Base-by-base conservation (phyloP, 176 grass and related monocot genomes). In the Olyra latifolia region DNA sequence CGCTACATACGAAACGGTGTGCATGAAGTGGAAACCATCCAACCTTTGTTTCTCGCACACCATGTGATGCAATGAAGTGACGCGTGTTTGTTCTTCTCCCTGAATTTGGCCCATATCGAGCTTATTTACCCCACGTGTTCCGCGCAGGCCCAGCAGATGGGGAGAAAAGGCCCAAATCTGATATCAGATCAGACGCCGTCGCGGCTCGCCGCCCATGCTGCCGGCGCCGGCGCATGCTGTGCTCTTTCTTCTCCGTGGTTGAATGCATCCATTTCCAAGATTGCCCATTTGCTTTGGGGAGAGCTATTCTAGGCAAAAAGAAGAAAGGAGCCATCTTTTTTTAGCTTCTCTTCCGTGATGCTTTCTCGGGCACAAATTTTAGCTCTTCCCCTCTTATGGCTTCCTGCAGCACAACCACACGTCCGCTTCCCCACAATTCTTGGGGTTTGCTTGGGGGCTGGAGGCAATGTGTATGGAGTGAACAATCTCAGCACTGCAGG, bases 351-450 rank as follows among this genome's bases (percentile, higher is more conserved):
- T 52, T 53, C 14, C 40, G 4, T 38, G 52, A 24, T 24, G 35
- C 30, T 75, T 43, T 40, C 72, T 27, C 19, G 20, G n/a, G 12
- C 53, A 42, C 53, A 75, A 59, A 45, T n/a, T 80, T 29, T 46
- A 77, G 29, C n/a, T 35, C 24, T 4, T 66, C 47, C 40, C 74
- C 3, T 54, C 13, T n/a, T 5, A 89, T 72, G 87, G 78, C 58
- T 60, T 44, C 14, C 72, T 40, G 57, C 42, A 25, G 59, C 32
- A 65, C 82, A 50, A 77, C 57, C 71, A 65, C 77, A 58, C 27
- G 77, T 72, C 56, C 40, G 23, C 48, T 71, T 69, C 65, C 77
- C 78, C 65, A 43, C 66, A 10, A 64, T 85, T 82, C 12, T 63
- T 85, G 82, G 71, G 55, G 27, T 54, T 45, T 62, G 82, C 71